phyloP scores from a whole-genome alignment of 2,329 filamentous ascomycete genomes.

The Clonostachys rhizophaga region DNA sequence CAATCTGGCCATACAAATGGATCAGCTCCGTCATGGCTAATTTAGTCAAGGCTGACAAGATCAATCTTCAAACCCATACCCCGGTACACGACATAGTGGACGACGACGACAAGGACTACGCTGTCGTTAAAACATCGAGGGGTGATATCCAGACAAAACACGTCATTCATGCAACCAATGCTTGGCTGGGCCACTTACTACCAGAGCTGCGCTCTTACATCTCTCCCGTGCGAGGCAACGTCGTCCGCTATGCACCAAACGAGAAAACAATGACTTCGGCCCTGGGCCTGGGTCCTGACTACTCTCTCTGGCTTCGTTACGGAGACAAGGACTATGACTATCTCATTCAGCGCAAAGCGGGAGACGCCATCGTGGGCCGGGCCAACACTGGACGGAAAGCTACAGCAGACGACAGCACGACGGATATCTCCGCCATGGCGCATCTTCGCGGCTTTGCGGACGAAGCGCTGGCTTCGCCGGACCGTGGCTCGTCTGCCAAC shows the following conservation, averaged over 20 bases:
- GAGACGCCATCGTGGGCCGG: constrained; percentile 9
- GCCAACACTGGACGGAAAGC: constrained; percentile 8
- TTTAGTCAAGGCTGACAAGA: background rate
- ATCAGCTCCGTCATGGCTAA: no score
- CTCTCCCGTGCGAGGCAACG: constrained; percentile 7
- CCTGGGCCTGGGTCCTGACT: background rate
- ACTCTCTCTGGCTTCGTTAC: constrained; percentile 10
- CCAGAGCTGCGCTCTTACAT: constrained; percentile 6
- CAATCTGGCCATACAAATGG: no score
- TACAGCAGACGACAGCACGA: constrained; percentile 6
- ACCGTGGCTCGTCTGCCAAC: background rate
- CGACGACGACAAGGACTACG: no score
- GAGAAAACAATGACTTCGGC: background rate
- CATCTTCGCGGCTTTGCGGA: constrained; percentile 5
- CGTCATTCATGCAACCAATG: no score
- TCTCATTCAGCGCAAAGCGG: constrained; percentile 10
- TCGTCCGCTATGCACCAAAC: background rate
- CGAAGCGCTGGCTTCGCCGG: background rate
- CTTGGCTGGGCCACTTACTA: no score
- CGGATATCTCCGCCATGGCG: constrained; percentile 5
- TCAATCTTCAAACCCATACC: no score
- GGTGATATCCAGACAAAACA: no score
- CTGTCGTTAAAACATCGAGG: no score
- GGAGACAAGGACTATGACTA: constrained; percentile 14
- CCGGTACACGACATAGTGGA: no score